Evolutionary conservation across 177 flowering plant species (phyloP), one percentile per base, ranked within the genome.

Genomic region (Tripterygium wilfordii): DNA sequence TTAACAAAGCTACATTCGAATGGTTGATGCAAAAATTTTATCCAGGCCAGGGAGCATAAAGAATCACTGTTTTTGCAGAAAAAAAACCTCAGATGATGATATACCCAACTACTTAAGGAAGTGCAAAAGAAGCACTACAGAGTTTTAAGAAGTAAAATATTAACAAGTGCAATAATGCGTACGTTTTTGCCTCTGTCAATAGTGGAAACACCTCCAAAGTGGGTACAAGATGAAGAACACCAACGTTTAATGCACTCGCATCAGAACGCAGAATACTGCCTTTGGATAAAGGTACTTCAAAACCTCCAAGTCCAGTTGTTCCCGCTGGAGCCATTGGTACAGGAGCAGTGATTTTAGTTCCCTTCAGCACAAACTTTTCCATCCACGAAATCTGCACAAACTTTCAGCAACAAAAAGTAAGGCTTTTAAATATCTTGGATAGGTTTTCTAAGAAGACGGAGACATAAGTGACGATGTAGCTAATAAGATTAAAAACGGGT

Each of bases 321-420:
- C 81, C 85, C 31, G 95, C 70, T 26, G 82, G 79, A 61, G 75
- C 72, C 96, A 83, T 81, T 39, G 99, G 99, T 28, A 94, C 97
- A 39, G 99, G 99, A 58, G 96, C 97, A 58, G 73, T 72, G 56
- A 94, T 94, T 62, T 94, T 88, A 61, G 95, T 85, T 41, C 99
- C 97, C 64, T 78, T 94, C 65, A 61, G 78, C 49, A 90, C 80
- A 69, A 94, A 94, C 72, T 94, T 94, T 53, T 94, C 97, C 97
- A 94, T 85, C 99, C 99, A 94, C 18, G 99, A 90, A 61, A 94
- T 94, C 99, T 94, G 81, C 70, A 69, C n/a, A n/a, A n/a, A n/a
- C n/a, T n/a, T n/a, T n/a, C n/a, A n/a, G n/a, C 21, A 50, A n/a
- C 12, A 60, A 51, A 12, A 17, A 16, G 45, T 19, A 51, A 22